phyloP scores from a whole-genome alignment of 2,329 filamentous ascomycete genomes.

The Microdochium paspali region DNA sequence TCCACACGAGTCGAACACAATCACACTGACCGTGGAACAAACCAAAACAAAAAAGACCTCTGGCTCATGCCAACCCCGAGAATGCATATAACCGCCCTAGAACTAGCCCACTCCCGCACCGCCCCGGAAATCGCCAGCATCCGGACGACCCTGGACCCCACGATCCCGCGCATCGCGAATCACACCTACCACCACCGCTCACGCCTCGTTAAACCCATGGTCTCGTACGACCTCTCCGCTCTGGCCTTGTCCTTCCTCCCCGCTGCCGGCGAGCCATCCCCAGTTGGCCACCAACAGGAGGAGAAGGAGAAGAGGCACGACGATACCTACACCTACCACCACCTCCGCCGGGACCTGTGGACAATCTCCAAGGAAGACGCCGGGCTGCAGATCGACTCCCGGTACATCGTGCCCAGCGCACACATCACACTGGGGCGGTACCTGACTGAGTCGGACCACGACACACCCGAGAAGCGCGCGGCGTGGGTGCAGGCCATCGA shows the following conservation, averaged over 20 bases:
- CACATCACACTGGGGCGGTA: constrained; percentile 85
- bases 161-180: constrained; percentile 51
- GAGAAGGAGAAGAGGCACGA: constrained; percentile 31
- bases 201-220: constrained; percentile 69
- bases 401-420: constrained; percentile 82
- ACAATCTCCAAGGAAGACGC: constrained; percentile 45
- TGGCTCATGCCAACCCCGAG: constrained; percentile 78
- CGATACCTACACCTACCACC: constrained; percentile 79
- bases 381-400: constrained; percentile 62
- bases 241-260: constrained; percentile 83
- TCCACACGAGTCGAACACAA: too few relatives aligned
- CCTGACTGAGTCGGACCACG: constrained; percentile 56
- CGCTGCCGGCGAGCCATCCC: constrained; percentile 61
- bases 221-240: constrained; percentile 79
- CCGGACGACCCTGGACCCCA: constrained; percentile 44
- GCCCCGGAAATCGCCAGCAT: constrained; percentile 56
- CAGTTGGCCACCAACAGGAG: too few relatives aligned
- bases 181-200: constrained; percentile 59
- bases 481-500: constrained; percentile 64
- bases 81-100: constrained; percentile 79
- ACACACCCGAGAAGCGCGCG: constrained; percentile 45
- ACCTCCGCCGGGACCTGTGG: constrained; percentile 74
- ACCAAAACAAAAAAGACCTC: constrained; percentile 23
- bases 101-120: constrained; percentile 74
- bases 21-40: background rate